Evolutionary conservation across 2,329 filamentous ascomycete genomes (phyloP).

Genomic region (Nannizzia gypsea): DNA sequence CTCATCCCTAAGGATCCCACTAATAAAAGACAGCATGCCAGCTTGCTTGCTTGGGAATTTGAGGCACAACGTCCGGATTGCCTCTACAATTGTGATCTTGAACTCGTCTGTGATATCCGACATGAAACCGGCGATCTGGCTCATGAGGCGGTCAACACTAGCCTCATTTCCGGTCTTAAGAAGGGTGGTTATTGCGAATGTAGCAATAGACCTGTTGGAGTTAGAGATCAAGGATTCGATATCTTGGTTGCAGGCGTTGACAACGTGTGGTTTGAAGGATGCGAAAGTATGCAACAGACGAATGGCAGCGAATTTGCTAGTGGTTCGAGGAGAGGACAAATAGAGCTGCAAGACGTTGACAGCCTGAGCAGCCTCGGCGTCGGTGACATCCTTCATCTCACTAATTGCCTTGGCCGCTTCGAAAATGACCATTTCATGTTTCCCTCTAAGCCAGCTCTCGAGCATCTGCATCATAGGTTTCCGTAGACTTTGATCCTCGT

Average conservation of each 20-base stretch:
- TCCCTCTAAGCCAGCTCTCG: conserved; percentile 92
- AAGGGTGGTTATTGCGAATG: conserved; percentile 93
- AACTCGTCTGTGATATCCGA: conserved; percentile 98
- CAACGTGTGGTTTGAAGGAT: conserved; percentile 86
- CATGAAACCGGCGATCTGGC: conserved; percentile 97
- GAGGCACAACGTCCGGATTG: conserved; percentile 86
- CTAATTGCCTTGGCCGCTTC: conserved; percentile 97
- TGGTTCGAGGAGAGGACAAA: conserved; percentile 85
- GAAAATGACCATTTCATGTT: conserved; percentile 99
- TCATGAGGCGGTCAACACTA: conserved; percentile 93
- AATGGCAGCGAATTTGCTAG: conserved; percentile 95
- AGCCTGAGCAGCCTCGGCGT: conserved; percentile 80
- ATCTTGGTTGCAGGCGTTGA: conserved; percentile 89
- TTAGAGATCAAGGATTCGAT: conserved; percentile 96
- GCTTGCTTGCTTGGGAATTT: conserved; percentile 98
- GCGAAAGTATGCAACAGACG: conserved; percentile 94
- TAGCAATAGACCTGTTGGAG: conserved; percentile 92
- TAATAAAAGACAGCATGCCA: conserved; percentile 93
- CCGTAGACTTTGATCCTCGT: conserved; percentile 77
- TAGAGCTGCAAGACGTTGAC: conserved; percentile 94
- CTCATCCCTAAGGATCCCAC: conserved; percentile 90
- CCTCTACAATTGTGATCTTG: conserved; percentile 99
- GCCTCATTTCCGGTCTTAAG: conserved; percentile 97
- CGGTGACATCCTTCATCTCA: conserved; percentile 83
- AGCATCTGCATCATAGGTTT: conserved; percentile 96